Evolutionary conservation across 305 asterid genomes (phyloP), one percentile per base, ranked within the genome.

Genomic region (Fraxinus dipetala): DNA sequence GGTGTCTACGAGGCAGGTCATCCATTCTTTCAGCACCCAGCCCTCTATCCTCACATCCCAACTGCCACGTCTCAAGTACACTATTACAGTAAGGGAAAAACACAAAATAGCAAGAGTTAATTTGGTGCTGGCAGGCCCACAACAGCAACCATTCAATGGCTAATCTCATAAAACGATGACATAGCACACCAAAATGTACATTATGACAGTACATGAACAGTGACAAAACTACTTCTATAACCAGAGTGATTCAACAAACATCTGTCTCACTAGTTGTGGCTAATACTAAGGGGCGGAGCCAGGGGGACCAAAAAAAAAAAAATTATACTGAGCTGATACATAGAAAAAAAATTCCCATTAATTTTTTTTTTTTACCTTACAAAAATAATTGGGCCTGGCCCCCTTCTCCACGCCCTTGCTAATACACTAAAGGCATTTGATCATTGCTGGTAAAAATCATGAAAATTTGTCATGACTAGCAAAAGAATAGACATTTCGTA

Each of bases 141-240:
- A 72, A 32, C 26, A 59, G 5, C 16, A 59, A 0, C 45, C 82
- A 56, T n/a, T 24, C 30, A 35, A 84, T 48, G 75, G 76, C 36
- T 30, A 48, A 81, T 48, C 74, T 51, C 26, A 26, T 32, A 78
- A 36, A 75, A 79, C 24, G 31, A 51, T 65, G 63, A 67, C 35
- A 81, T 75, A 28, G 82, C 75, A 72, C 76, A 13, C 22, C 74
- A 61, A 79, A 28, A 67, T 26, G 74, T 32, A 65, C 32, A 14
- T 38, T 78, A 78, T 32, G 78, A 48, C 43, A 45, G 78, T 26
- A 61, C 32, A 28, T 30, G 9, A 28, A 67, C 36, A 26, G 38
- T 13, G 36, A 20, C 0, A 67, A 40, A 1, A 7, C 26, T 32
- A 73, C 65, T 74, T 24, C 38, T 70, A 73, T 61, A 75, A 61